Base-by-base conservation (phyloP, 768 basidiomycete genomes). In the Pleurotus platypus region DNA sequence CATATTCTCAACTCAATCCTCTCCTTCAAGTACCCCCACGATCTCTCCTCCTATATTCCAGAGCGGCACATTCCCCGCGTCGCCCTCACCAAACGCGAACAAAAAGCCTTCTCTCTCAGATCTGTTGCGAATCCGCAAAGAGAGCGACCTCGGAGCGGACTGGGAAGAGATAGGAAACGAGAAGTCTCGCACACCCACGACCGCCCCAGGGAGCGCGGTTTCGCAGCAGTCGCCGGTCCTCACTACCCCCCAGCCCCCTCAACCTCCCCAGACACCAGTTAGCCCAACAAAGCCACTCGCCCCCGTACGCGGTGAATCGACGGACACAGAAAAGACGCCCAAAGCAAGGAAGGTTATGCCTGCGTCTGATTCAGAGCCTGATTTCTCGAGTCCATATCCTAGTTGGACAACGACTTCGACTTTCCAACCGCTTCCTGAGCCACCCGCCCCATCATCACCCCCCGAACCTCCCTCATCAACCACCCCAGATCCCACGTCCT, bases 401-500 rank as follows among this genome's bases (percentile, higher is more conserved):
- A 56, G 69, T 58, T 62, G 63, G 57, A 69, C 71, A 59, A 66
- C 76, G 60, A 70, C 80, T 58, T 69, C 75, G 58, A 63, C 73
- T 58, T 61, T 72, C 5, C 74, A 77, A 16, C 77, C 81, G 20
- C 73, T 77, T 46, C 79, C 82, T 45, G 86, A 87, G 58, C 30
- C 30, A 35, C 30, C 11, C 8, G 80, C 80, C 54, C 73, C 79
- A 30, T 80, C 81, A 13, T 81, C 88, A 9, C 75, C 84, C 8
- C 90, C 90, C 12, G 49, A 51, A 6, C 81, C 80, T 55, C 73
- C 79, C 27, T 80, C 80, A 15, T 81, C 88, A 9, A 75, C 84
- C 8, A 91, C 90, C 12, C 87, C 87, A 5, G 89, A 92, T 70
- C 89, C 89, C 30, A 84, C 87, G 54, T 90, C 90, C 13, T 88